Evolutionary conservation across 179 eudicot species (phyloP).

Genomic region (Drosera spatulata): DNA sequence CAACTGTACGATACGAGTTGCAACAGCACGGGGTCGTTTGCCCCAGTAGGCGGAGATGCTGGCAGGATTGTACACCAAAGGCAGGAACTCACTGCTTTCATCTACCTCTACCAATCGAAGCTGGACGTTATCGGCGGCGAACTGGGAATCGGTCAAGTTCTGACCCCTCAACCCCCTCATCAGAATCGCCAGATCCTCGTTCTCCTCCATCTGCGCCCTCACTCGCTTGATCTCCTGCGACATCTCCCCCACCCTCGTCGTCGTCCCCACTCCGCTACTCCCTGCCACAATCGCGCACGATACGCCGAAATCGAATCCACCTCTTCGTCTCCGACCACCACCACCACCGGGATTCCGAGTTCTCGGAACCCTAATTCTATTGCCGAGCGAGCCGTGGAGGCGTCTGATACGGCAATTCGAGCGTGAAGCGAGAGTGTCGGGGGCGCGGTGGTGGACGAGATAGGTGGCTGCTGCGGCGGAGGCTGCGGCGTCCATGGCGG

Average conservation of each 20-base stretch:
- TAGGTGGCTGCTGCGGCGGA: too few species aligned
- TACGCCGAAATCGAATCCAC: too few species aligned
- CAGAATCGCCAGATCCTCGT: slow-evolving; percentile 71
- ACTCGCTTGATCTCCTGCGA: slow-evolving; percentile 87
- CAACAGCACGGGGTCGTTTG: slow-evolving; percentile 89
- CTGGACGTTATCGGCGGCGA: slow-evolving; percentile 70
- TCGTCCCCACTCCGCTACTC: too few species aligned
- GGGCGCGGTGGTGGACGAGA: too few species aligned
- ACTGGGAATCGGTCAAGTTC: slow-evolving; percentile 70
- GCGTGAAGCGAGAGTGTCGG: too few species aligned
- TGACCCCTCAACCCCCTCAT: slow-evolving; percentile 96
- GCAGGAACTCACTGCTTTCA: slow-evolving; percentile 85
- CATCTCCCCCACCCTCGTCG: slow-evolving; percentile 66
- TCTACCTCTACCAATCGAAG: slow-evolving; percentile 94
- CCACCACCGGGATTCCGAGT: too few species aligned
- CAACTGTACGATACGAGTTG: slow-evolving; percentile 74
- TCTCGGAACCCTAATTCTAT: too few species aligned
- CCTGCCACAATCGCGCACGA: too few species aligned
- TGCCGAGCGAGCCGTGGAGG: too few species aligned
- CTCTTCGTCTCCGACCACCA: too few species aligned
- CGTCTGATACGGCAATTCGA: too few species aligned
- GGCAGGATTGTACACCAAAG: slow-evolving; percentile 80
- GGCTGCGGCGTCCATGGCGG: too few species aligned
- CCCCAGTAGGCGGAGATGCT: slow-evolving; percentile 91
- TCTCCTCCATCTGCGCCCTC: slow-evolving; percentile 96